Base-by-base conservation (phyloP, 176 grass and related monocot species). In the Musa troglodytarum region DNA sequence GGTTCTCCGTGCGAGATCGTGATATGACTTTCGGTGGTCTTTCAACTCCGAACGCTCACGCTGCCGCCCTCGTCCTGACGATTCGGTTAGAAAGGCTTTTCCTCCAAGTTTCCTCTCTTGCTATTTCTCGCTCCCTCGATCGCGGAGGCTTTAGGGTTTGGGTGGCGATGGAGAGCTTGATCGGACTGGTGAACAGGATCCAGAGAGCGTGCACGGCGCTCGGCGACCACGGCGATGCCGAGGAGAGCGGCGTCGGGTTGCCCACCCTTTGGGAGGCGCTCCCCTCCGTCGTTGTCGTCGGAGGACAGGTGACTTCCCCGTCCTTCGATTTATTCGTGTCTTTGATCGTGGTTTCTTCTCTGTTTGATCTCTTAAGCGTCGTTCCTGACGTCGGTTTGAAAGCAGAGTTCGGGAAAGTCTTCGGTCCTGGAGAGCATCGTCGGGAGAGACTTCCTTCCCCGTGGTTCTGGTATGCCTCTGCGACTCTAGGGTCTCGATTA, bases 361-460 rank as follows among this genome's bases (percentile, higher is more conserved):
- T 19, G 52, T 51, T 71, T 7, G 77, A 10, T 64, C 75, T 21
- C 20, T 14, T 29, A 9, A 67, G 61, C 62, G 29, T 79, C 5
- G 14, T 71, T n/a, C 22, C 53, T 79, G 25, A 29, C 23, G 9
- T 20, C 9, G 52, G 21, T 74, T 80, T 21, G 56, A 50, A 54
- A 63, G 69, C 84, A 92, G 87, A 92, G 90, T 62, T 92, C 87
- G 3, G 90, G 90, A 16, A 92, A 92, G 55, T 92, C 90, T 5
- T 92, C 90, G 13, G 84, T 92, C 49, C 74, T 92, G 73, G 90
- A 92, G 76, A 92, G 90, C 68, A 24, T 92, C 49, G 90, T 92
- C 71, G 90, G 82, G 53, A 77, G 72, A 25, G 90, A 92, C 57
- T 92, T 92, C 69, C 90, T 92, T 26, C 90, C 90, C 19, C 87